phyloP scores from a whole-genome alignment of 1,284 basidiomycete species.

The Taiwanofungus camphoratus region DNA sequence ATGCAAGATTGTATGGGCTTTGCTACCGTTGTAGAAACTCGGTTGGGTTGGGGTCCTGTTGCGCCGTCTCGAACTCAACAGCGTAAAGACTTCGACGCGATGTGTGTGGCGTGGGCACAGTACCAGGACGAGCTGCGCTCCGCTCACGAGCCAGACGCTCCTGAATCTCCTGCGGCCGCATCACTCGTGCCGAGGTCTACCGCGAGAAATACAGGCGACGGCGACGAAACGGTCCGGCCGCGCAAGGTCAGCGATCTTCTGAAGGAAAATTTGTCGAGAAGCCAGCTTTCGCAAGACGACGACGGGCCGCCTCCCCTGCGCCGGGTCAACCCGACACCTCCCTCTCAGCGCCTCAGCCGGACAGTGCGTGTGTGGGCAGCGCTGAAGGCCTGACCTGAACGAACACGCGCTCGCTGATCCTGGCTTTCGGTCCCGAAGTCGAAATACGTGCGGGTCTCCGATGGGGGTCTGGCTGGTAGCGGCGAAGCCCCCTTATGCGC shows the following conservation, averaged over 20 bases:
- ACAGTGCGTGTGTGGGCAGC: not conserved
- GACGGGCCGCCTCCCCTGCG: no score
- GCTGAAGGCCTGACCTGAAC: not conserved
- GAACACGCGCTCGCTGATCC: not conserved
- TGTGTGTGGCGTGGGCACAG: slow-evolving; percentile 49
- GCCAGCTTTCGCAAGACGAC: no score
- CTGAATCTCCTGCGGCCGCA: no score
- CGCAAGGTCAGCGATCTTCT: not conserved
- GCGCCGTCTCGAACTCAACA: slow-evolving; percentile 31
- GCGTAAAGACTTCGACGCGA: slow-evolving; percentile 47
- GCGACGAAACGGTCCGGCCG: not conserved
- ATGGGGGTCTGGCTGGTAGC: no score
- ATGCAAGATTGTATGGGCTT: slow-evolving; percentile 54
- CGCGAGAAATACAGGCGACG: no score
- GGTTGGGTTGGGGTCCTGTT: slow-evolving; percentile 41
- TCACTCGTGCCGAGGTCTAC: no score
- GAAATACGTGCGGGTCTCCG: not conserved
- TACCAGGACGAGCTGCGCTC: slow-evolving; percentile 23
- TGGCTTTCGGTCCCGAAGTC: not conserved
- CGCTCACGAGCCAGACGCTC: not conserved
- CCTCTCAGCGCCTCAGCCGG: not conserved
- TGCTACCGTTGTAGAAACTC: slow-evolving; percentile 37
- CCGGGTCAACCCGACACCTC: no score
- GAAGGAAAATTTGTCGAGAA: no score
- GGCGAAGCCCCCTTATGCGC: not conserved